These are phyloP conservation scores for Eruca vesicaria DNA, from an alignment of 441 rosid species.

Conservation along the genomic window DNA sequence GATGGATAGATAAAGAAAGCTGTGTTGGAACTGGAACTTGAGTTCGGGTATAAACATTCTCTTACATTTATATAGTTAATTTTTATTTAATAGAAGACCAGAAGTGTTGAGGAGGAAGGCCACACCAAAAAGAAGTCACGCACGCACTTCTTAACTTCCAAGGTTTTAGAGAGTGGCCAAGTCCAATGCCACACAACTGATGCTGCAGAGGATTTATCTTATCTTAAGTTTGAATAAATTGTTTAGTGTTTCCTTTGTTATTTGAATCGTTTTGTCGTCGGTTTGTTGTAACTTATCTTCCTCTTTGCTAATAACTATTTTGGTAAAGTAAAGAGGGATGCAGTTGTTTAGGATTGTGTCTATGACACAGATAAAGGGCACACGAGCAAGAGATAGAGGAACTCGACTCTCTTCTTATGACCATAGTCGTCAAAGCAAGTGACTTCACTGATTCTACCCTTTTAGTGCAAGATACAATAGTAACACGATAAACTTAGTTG, in stretches of 20 bases:
- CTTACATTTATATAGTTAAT: not conserved
- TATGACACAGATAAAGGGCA: too few species aligned
- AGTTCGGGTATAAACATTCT: not conserved
- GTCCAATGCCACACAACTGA: not conserved
- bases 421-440: too few species aligned
- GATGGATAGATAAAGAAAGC: slow-evolving; percentile 74
- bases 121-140: not conserved
- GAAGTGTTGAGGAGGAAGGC: slow-evolving; percentile 57
- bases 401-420: too few species aligned
- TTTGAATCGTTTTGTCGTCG: not conserved
- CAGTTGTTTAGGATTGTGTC: too few species aligned
- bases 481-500: too few species aligned
- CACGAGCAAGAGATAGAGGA: too few species aligned
- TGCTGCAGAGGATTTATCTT: not conserved
- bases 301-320: too few species aligned
- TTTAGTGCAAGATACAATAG: too few species aligned
- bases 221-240: not conserved
- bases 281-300: too few species aligned
- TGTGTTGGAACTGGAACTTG: not conserved
- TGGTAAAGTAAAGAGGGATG: too few species aligned
- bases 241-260: not conserved
- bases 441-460: too few species aligned
- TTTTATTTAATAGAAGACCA: slow-evolving; percentile 60
- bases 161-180: not conserved
- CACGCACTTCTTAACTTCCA: not conserved